A percentile compares a stretch with the other conserved stretches of the same genome.
These are phyloP conservation scores for Candida pseudoviswanathii DNA, from an alignment of 1,139 yeast species.

Conservation along the genomic window DNA sequence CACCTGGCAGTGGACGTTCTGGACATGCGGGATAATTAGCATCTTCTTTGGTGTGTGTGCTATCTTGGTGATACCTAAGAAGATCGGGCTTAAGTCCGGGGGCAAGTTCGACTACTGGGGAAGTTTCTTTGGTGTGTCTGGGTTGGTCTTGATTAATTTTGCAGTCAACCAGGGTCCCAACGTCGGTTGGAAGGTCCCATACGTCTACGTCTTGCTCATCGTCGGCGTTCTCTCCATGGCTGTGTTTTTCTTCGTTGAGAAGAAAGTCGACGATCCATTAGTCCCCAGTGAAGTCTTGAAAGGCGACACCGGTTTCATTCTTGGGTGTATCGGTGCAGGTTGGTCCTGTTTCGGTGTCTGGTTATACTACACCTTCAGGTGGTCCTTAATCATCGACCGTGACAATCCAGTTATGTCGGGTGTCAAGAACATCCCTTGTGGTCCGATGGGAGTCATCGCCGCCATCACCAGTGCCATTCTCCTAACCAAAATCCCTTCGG, in stretches of 20 bases:
- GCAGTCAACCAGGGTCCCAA: slow-evolving; percentile 67
- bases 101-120: slow-evolving; percentile 51
- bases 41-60: slow-evolving; percentile 30
- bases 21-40: slow-evolving; percentile 45
- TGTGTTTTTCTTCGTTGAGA: slow-evolving; percentile 39
- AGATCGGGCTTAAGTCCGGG: slow-evolving; percentile 25
- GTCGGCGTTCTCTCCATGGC: slow-evolving; percentile 44
- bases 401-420: slow-evolving; percentile 37
- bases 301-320: slow-evolving; percentile 46
- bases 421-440: slow-evolving; percentile 42
- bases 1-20: slow-evolving; percentile 64
- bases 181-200: slow-evolving; percentile 55
- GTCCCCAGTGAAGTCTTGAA: slow-evolving; percentile 46
- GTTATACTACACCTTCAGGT: slow-evolving; percentile 48
- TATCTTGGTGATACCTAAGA: slow-evolving; percentile 45
- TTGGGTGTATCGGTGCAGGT: slow-evolving; percentile 55
- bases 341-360: slow-evolving; percentile 67
- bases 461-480: slow-evolving; percentile 45
- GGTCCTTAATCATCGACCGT: slow-evolving; percentile 33
- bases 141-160: slow-evolving; percentile 52
- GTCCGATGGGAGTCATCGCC: slow-evolving; percentile 47
- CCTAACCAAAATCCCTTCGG: slow-evolving; percentile 39
- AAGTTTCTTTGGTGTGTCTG: slow-evolving; percentile 46
- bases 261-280: slow-evolving; percentile 42
- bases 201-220: slow-evolving; percentile 52